Evolutionary conservation across 169 alveolate genomes (phyloP), one percentile per base, ranked within the genome.

Genomic region (Babesia ovis): DNA sequence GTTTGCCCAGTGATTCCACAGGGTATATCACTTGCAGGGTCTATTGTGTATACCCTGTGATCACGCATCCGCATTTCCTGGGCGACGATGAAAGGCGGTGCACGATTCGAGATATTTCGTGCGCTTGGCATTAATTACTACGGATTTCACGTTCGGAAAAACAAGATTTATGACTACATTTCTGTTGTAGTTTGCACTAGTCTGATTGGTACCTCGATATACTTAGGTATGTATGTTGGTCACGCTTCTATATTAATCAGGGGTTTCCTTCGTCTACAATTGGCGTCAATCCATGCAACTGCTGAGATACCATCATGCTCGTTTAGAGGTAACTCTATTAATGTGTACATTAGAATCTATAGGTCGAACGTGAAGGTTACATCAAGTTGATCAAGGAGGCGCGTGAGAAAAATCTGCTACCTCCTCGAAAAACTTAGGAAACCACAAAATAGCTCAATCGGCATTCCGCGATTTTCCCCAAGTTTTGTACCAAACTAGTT

Each of bases 61-160:
- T n/a, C n/a, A n/a, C n/a, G n/a, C n/a, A n/a, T n/a, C n/a, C n/a
- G n/a, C n/a, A n/a, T n/a, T n/a, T n/a, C n/a, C n/a, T n/a, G n/a
- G n/a, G n/a, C n/a, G n/a, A 81, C 57, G 11, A 72, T 81, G 89
- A 55, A 55, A 14, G 62, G 74, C 23, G 84, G 85, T 16, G 79
- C 89, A 35, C 62, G 85, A 3, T 81, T 81, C 59, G 85, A 81
- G 42, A 46, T 81, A n/a, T 81, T 81, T 39, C 70, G 72, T n/a
- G 73, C 72, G 29, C 61, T 81, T 32, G 85, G 89, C 3, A 31
- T 81, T 4, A 81, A 81, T 31, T 81, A 81, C 56, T 81, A 81
- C 39, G 84, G 85, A 16, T 81, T 81, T 70, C 89, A 81, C 70
- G 85, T 81, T n/a, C 12, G 72, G 29, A 81, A 81, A 62, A 67